phyloP scores from a whole-genome alignment of 2,329 filamentous ascomycete species.

The Aspergillus melleus region DNA sequence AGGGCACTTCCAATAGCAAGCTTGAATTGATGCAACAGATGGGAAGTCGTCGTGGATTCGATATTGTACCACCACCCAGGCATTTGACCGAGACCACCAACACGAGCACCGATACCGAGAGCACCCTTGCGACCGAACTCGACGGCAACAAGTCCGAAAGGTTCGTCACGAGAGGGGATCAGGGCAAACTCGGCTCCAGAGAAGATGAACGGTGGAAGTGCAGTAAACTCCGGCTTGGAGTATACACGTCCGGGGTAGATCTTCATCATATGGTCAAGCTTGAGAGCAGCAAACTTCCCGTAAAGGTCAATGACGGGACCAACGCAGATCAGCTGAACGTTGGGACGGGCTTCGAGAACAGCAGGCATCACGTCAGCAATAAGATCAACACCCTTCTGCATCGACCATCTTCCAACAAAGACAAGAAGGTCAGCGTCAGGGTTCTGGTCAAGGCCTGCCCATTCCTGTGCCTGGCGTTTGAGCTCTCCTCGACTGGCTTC shows the following conservation, averaged over 20 bases:
- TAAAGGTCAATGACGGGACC: constrained; percentile 68
- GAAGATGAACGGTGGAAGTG: constrained; percentile 66
- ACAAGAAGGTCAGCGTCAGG: constrained; percentile 65
- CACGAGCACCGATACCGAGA: constrained; percentile 64
- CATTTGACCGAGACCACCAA: constrained; percentile 69
- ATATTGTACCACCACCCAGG: constrained; percentile 72
- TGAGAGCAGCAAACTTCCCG: constrained; percentile 66
- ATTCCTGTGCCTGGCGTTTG: constrained; percentile 64
- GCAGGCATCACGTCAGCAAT: constrained; percentile 68
- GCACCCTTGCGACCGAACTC: constrained; percentile 70
- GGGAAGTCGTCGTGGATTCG: constrained; percentile 63
- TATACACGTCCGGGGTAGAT: constrained; percentile 65
- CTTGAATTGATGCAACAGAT: constrained; percentile 66
- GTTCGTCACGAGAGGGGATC: constrained; percentile 68
- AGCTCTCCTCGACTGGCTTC: constrained; percentile 56
- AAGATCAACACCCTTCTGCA: constrained; percentile 68
- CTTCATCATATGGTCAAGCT: constrained; percentile 64
- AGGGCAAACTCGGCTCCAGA: constrained; percentile 67
- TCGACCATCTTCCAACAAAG: constrained; percentile 68
- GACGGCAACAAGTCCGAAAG: constrained; percentile 67
- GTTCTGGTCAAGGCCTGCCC: constrained; percentile 63
- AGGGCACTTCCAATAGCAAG: constrained; percentile 63
- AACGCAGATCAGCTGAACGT: constrained; percentile 63
- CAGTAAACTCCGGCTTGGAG: constrained; percentile 68
- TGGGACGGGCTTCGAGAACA: constrained; percentile 60